Base-by-base conservation (phyloP, 495 filamentous ascomycete species). In the Lasiosphaeriaceae sp. region DNA sequence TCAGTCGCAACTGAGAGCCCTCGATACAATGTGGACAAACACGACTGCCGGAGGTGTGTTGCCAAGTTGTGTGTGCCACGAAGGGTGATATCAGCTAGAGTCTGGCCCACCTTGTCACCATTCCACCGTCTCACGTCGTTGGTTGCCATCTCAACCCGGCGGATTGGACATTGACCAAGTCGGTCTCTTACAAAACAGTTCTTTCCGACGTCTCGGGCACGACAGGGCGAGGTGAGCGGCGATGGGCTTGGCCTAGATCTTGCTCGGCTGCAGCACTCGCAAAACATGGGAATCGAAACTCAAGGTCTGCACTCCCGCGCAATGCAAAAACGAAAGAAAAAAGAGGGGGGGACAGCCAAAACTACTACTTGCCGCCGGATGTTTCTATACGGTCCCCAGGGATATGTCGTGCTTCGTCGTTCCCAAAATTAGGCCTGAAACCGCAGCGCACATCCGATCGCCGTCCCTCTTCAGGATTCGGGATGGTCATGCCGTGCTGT, bases 401-500 rank as follows among this genome's bases (percentile, higher is more conserved):
- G 21, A 62, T 26, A 51, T 45, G 46, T 34, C 52, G 52, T 56
- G 46, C 43, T 45, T 52, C 37, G 53, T 48, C 26, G 26, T 45
- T 55, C 57, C 62, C 52, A 56, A 54, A 62, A 56, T 50, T 31
- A 50, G 43, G 47, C n/a, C 35, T 50, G 48, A 59, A 48, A 59
- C 57, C 24, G 17, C 37, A 37, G 50, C 57, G 49, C 23, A 20
- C 34, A 14, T 46, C 55, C 37, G 47, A 51, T 57, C 47, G 39
- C 23, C 44, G n/a, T 24, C 23, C 23, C 6, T 52, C 49, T 34
- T 9, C 12, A 16, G 39, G 43, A 35, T 53, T 31, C 26, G 23
- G 35, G 48, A 48, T 48, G 29, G 44, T 43, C 50, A 51, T 46
- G 47, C 50, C 49, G 50, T 24, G 35, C 47, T 31, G 26, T 31